Percentiles rank a stretch among this genome's conserved stretches.
phyloP scores from a whole-genome alignment of 2,329 filamentous ascomycete species.

The Talaromyces sp. region DNA sequence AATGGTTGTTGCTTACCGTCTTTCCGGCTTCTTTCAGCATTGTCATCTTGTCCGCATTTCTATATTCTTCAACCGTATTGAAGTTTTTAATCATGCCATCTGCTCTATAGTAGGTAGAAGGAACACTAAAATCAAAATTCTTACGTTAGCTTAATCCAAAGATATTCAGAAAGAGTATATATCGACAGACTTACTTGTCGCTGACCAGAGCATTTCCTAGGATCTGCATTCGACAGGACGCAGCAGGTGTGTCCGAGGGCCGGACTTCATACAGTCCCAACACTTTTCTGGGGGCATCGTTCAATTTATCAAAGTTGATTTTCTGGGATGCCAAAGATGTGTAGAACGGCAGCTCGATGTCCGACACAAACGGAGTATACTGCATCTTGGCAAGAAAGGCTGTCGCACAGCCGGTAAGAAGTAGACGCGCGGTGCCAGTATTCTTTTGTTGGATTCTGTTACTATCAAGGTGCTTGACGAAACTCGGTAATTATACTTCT shows the following conservation, averaged over 20 bases:
- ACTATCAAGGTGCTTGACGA: neutral
- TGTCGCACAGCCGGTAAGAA: neutral
- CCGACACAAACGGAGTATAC: constrained; percentile 86
- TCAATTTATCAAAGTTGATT: constrained; percentile 94
- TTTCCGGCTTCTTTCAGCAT: constrained; percentile 74
- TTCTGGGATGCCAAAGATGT: constrained; percentile 86
- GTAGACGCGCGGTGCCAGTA: neutral
- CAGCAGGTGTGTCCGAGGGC: constrained; percentile 62
- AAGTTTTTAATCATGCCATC: constrained; percentile 95
- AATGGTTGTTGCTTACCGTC: constrained; percentile 52
- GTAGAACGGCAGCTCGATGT: constrained; percentile 95
- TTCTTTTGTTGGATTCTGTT: neutral
- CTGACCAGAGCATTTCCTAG: constrained; percentile 79
- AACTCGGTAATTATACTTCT: neutral
- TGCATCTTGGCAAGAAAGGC: constrained; percentile 43
- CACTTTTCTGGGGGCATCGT: constrained; percentile 83
- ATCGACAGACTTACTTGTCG: constrained; percentile 61
- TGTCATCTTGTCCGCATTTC: constrained; percentile 70
- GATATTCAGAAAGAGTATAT: neutral
- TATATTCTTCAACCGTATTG: constrained; percentile 93
- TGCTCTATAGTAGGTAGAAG: constrained; percentile 69
- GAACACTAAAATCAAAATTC: constrained; percentile 47
- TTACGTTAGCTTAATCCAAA: constrained; percentile 7
- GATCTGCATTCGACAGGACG: constrained; percentile 85
- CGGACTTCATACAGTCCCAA: constrained; percentile 86